Base-by-base conservation (phyloP, 164 flowering plant species). In the Vitis amurensis region DNA sequence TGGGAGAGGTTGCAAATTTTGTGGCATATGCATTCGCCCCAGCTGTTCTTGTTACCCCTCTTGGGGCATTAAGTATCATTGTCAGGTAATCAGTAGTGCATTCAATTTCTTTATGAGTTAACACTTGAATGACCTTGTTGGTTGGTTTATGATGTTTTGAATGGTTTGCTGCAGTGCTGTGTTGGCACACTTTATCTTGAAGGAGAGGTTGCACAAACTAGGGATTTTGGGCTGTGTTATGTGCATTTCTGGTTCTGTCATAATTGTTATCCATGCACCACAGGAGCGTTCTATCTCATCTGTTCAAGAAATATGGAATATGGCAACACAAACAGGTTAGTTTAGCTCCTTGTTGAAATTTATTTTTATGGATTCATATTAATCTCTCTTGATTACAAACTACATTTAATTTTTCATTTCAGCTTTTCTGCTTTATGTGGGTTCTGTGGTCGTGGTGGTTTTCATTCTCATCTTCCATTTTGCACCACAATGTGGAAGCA, bases 21-120 rank as follows among this genome's bases (percentile, higher is more conserved):
- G 87, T 86, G 57, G 98, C 96, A 8, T 92, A 92, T 81, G 93
- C 93, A 62, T 92, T 88, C 83, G 94, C 98, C 47, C 98, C 98
- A 9, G 95, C 97, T 14, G 88, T 92, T 69, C 91, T 92, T 66
- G 97, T 90, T 61, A 87, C 97, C n/a, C 97, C 97, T 68, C 90
- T 92, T 13, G 98, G 98, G 23, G 93, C 92, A 49, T 76, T 92
- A 62, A 92, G 97, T 67, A 92, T 92, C 3, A 89, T 90, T 68
- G 87, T 92, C 65, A 90, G 97, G 97, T 91, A 74, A 13, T 57
- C 11, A 15, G 11, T 37, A 9, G 9, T 29, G 17, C 51, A 51
- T 53, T 63, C 23, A 23, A n/a, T 0, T 10, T 66, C 14, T 29
- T 61, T 29, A 9, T 12, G 14, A 31, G 63, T 55, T 52, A 2